Evolutionary conservation across 306 rosid species (phyloP).

Genomic region (Astragalus glycyphyllos): DNA sequence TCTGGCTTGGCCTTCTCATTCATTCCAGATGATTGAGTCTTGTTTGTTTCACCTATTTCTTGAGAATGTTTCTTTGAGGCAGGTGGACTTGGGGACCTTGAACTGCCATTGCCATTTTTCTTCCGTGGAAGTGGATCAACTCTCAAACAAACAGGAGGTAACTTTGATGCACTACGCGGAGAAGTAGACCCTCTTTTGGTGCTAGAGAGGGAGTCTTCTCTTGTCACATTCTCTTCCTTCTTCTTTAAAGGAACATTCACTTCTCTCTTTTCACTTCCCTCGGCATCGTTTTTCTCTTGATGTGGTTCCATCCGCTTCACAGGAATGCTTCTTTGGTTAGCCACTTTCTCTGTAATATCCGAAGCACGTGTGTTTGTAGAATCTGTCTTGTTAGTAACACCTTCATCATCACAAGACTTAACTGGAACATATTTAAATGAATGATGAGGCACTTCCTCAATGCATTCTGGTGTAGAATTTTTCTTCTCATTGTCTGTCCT

Average conservation of each 20-base stretch:
- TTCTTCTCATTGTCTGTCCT: slow-evolving; percentile 30
- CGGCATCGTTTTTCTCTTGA: slow-evolving; percentile 38
- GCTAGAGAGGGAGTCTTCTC: slow-evolving; percentile 29
- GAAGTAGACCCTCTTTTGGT: slow-evolving; percentile 44
- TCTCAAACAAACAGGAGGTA: slow-evolving; percentile 88
- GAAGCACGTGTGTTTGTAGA: neutral
- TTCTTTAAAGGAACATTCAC: slow-evolving; percentile 37
- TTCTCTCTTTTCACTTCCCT: slow-evolving; percentile 36
- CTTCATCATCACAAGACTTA: slow-evolving; percentile 32
- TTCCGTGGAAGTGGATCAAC: slow-evolving; percentile 74
- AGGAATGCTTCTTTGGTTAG: slow-evolving; percentile 42
- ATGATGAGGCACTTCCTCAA: slow-evolving; percentile 41
- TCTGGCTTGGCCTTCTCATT: slow-evolving; percentile 21
- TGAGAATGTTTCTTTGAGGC: slow-evolving; percentile 37
- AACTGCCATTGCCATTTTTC: no score
- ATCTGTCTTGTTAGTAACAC: neutral
- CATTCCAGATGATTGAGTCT: slow-evolving; percentile 9
- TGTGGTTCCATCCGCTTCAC: slow-evolving; percentile 52
- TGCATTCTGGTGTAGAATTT: neutral
- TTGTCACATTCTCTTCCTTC: slow-evolving; percentile 33
- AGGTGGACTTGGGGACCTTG: slow-evolving; percentile 66
- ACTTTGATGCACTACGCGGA: slow-evolving; percentile 52
- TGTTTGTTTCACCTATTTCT: slow-evolving; percentile 20
- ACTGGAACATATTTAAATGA: slow-evolving; percentile 39
- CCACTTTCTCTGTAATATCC: slow-evolving; percentile 1